phyloP scores from a whole-genome alignment of 306 rosid species.

The Prunus persica region Prunus_persica_NCBIv2 NC_034010.1:15752501-15753000 shows the following conservation, averaged over 20 bases:
- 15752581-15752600: not conserved
- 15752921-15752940: constrained; percentile 44
- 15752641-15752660: too few relatives aligned
- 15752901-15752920: not conserved
- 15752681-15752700: too few relatives aligned
- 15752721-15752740: not conserved
- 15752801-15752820: not conserved
- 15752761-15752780: not conserved
- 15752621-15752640: not conserved
- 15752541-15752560: not conserved
- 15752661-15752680: too few relatives aligned
- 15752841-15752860: not conserved
- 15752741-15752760: not conserved
- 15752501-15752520: not conserved
- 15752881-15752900: not conserved
- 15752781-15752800: not conserved
- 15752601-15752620: not conserved
- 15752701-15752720: too few relatives aligned
- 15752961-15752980: constrained; percentile 70
- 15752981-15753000: constrained; percentile 79
- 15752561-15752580: not conserved
- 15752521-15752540: not conserved
- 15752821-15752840: not conserved
- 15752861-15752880: not conserved
- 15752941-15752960: constrained; percentile 67